These are phyloP conservation scores for Fraxinus quadrangulata DNA, from an alignment of 257 asterid genomes.

Conservation along the genomic window DNA sequence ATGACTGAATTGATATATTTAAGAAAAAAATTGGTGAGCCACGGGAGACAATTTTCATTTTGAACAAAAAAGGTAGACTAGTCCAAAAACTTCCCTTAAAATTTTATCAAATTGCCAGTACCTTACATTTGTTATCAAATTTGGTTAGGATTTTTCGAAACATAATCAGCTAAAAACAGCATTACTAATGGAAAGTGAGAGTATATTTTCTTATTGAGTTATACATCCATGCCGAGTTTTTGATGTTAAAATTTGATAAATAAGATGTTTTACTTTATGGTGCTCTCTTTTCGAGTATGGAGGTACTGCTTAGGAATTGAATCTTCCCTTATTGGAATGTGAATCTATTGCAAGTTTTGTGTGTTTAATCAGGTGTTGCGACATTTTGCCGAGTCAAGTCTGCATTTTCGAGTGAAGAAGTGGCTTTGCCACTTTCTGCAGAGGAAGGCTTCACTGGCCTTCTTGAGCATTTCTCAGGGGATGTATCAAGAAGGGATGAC, in stretches of 20 bases:
- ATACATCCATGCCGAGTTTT: neutral
- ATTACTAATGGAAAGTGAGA: neutral
- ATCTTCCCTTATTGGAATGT: neutral
- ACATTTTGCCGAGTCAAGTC: slow-evolving; percentile 91
- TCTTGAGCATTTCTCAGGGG: slow-evolving; percentile 49
- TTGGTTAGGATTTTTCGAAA: neutral
- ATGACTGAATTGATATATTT: neutral
- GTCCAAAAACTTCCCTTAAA: neutral
- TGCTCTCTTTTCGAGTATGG: neutral
- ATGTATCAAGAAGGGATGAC: slow-evolving; percentile 47
- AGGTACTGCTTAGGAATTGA: neutral
- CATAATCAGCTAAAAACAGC: neutral
- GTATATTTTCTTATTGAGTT: neutral
- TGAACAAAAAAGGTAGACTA: neutral
- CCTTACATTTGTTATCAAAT: neutral
- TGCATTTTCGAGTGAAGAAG: slow-evolving; percentile 74
- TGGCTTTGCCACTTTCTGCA: slow-evolving; percentile 77
- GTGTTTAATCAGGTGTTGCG: slow-evolving; percentile 70
- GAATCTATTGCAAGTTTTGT: slow-evolving; percentile 17
- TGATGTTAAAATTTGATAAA: neutral
- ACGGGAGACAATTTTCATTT: neutral
- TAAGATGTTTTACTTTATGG: neutral
- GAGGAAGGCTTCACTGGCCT: slow-evolving; percentile 95
- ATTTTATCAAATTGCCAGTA: neutral
- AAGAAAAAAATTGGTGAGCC: neutral